Conservation (phyloP, 139 green algal species). For the Tetraselmis chui region DNA sequence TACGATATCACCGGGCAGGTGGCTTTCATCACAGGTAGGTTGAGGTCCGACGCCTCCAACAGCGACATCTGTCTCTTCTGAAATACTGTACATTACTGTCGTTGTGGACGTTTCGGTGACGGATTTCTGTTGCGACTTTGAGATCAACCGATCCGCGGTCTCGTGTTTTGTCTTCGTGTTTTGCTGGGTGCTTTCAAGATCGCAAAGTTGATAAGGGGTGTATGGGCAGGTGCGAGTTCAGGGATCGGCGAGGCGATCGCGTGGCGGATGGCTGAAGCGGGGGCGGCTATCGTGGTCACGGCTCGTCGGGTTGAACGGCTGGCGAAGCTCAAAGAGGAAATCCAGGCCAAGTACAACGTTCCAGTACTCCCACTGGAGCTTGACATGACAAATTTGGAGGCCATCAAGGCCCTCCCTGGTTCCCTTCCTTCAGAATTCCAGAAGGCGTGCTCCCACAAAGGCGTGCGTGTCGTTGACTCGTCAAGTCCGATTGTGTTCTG, state of each 20-base stretch:
- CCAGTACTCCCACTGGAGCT: constrained; percentile 34
- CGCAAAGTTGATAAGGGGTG: not conserved
- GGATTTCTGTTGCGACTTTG: not conserved
- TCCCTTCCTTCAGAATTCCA: constrained; percentile 16
- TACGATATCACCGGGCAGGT: constrained; percentile 30
- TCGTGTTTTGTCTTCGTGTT: not conserved
- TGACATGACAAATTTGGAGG: constrained; percentile 50
- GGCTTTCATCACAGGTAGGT: constrained; percentile 48
- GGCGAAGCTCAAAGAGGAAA: constrained; percentile 31
- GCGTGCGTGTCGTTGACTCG: no score
- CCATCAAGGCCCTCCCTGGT: constrained; percentile 30
- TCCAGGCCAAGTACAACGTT: constrained; percentile 24
- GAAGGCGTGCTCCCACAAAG: constrained; percentile 20
- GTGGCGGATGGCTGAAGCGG: constrained; percentile 57
- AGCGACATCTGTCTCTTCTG: not conserved
- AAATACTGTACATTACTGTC: not conserved
- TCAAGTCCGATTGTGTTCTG: no score
- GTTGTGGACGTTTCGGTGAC: not conserved
- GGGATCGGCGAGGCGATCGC: constrained; percentile 70
- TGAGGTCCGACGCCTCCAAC: no score
- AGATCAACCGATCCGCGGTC: constrained; percentile 9
- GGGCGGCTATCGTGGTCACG: constrained; percentile 60
- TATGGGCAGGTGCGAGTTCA: constrained; percentile 52
- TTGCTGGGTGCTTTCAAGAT: not conserved
- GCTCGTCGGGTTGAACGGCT: constrained; percentile 58